Evolutionary conservation across 1,284 basidiomycete species (phyloP), one percentile per base, ranked within the genome.

Genomic region (Caloboletus firmus): DNA sequence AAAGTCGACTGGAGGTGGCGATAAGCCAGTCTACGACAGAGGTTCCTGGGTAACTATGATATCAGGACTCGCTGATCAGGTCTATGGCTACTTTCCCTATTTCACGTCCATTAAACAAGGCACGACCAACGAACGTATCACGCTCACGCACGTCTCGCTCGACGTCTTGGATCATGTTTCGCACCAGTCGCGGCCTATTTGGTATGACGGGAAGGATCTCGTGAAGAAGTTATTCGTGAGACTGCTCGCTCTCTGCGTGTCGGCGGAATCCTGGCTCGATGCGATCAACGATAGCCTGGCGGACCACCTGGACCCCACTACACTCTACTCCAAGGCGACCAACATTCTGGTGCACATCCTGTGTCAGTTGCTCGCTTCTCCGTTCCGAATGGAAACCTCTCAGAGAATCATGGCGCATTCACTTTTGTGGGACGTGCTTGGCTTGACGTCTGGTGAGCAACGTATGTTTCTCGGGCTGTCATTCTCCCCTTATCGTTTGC

Each of bases 251-350:
- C 73, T 88, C 31, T 81, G 79, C 59, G 64, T 74, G 46, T 75
- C 76, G 2, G 70, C 88, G 42, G 83, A 85, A 55, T 65, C 76
- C 17, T 89, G 87, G 83, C 66, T 76, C 36, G 78, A 80, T 40
- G 69, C 72, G 20, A 70, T 74, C 32, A 69, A 74, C 20, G 60
- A 69, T 12, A 60, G 53, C 22, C 61, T 75, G 32, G 68, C 65
- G 11, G 74, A 65, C n/a, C 68, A 76, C 48, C 65, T 69, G 31
- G 70, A 70, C 28, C 79, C 80, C 1, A 63, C 66, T 4, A 68
- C 68, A 6, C 60, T 83, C 30, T 72, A 72, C 50, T 62, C 65
- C 11, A 73, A 71, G 51, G 72, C 74, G 10, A 64, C 71, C 26
- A 58, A 67, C 20, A 72, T 72, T 18, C 59, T 70, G 5, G 65